phyloP scores from a whole-genome alignment of 225 moss, liverwort and hornwort species.

The Anthoceros angustus region DNA sequence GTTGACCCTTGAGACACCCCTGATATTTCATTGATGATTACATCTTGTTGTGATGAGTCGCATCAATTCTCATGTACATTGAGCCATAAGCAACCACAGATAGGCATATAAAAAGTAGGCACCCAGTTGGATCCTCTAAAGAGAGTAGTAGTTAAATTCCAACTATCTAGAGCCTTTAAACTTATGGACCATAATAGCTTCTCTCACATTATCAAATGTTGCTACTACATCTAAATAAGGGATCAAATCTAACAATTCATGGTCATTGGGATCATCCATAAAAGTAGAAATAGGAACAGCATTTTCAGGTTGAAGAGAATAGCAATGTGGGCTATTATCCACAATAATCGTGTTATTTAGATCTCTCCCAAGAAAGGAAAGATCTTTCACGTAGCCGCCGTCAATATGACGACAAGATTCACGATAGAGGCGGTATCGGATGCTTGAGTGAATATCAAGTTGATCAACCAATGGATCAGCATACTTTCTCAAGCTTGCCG shows the following conservation, averaged over 20 bases:
- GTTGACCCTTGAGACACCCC: too few relatives aligned
- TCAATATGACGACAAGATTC: slow-evolving; percentile 80
- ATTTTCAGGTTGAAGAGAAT: slow-evolving; percentile 68
- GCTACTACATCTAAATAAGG: slow-evolving; percentile 36
- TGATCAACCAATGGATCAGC: slow-evolving; percentile 77
- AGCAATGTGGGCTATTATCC: slow-evolving; percentile 91
- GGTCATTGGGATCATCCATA: slow-evolving; percentile 65
- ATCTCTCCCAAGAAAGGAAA: slow-evolving; percentile 54
- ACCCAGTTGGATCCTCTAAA: too few relatives aligned
- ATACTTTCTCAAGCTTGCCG: slow-evolving; percentile 83
- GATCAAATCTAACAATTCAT: slow-evolving; percentile 63
- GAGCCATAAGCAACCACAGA: too few relatives aligned
- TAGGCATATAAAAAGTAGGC: too few relatives aligned
- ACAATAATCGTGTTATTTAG: slow-evolving; percentile 59
- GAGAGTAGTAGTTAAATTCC: background rate
- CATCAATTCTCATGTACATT: too few relatives aligned
- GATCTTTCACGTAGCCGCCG: slow-evolving; percentile 81
- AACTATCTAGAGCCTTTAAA: background rate
- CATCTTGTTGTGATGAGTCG: too few relatives aligned
- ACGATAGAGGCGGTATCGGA: slow-evolving; percentile 59
- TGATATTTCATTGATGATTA: too few relatives aligned
- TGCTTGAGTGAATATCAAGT: slow-evolving; percentile 35
- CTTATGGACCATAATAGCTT: slow-evolving; percentile 14
- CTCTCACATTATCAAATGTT: slow-evolving; percentile 29
- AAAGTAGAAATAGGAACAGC: slow-evolving; percentile 80